Evolutionary conservation across 805 yeast species (phyloP).

Genomic region (Yamadazyma laniorum): DNA sequence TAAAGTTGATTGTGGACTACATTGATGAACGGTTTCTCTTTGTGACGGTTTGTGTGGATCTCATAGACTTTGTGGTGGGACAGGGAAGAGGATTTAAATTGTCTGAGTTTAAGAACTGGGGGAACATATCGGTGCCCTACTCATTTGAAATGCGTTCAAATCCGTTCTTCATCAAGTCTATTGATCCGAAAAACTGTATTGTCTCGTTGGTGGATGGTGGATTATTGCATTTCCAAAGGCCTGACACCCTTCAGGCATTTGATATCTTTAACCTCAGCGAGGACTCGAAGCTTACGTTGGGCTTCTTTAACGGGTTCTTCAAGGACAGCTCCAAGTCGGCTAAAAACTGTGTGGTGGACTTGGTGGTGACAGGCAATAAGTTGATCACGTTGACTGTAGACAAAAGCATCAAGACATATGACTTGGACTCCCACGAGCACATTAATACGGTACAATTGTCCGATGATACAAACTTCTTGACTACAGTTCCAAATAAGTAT

Average conservation of each 20-base stretch:
- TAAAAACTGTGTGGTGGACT: slow-evolving; percentile 43
- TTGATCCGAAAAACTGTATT: slow-evolving; percentile 45
- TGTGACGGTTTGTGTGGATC: slow-evolving; percentile 46
- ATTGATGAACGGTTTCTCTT: slow-evolving; percentile 52
- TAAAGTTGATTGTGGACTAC: slow-evolving; percentile 47
- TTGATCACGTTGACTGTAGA: slow-evolving; percentile 55
- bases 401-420: slow-evolving; percentile 60
- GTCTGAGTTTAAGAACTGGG: slow-evolving; percentile 53
- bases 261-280: slow-evolving; percentile 57
- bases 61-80: slow-evolving; percentile 41
- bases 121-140: slow-evolving; percentile 66
- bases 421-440: slow-evolving; percentile 32
- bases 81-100: slow-evolving; percentile 20
- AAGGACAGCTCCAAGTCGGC: slow-evolving; percentile 16
- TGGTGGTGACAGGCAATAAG: slow-evolving; percentile 32
- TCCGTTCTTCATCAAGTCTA: slow-evolving; percentile 35
- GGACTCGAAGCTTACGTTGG: slow-evolving; percentile 30
- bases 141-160: slow-evolving; percentile 42
- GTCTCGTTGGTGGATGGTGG: slow-evolving; percentile 79
- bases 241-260: slow-evolving; percentile 34
- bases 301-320: slow-evolving; percentile 23
- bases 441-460: background rate
- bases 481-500: slow-evolving; percentile 30
- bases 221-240: slow-evolving; percentile 51
- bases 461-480: slow-evolving; percentile 21